Evolutionary conservation across 2,329 filamentous ascomycete species (phyloP).

Genomic region (Colletotrichum kahawae): DNA sequence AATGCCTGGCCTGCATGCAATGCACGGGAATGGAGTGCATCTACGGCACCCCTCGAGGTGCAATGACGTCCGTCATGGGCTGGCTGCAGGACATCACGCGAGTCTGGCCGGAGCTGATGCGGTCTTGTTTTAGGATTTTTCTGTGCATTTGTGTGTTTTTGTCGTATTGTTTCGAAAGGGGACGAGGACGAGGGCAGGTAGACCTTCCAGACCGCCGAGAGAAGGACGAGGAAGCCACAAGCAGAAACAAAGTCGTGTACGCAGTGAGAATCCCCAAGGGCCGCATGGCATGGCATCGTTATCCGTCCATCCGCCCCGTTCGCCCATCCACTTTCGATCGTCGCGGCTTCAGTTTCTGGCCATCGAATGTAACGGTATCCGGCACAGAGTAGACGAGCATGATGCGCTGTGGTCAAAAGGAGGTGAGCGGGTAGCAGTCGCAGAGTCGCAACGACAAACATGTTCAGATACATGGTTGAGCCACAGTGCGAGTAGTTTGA

Average conservation of each 20-base stretch:
- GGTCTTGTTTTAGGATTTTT: not conserved
- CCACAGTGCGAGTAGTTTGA: not conserved
- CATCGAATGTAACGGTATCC: slow-evolving; percentile 17
- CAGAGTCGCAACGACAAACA: not conserved
- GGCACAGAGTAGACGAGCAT: not conserved
- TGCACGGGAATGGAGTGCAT: slow-evolving; percentile 17
- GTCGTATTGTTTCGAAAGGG: not conserved
- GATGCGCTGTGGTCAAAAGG: not conserved
- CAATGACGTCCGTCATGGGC: slow-evolving; percentile 13
- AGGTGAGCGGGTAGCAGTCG: not conserved
- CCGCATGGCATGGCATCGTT: not conserved
- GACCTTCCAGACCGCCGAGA: not conserved
- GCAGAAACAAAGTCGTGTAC: not conserved
- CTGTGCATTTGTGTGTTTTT: not conserved
- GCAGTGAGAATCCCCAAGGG: not conserved
- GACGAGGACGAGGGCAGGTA: too few species aligned
- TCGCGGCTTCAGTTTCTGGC: not conserved
- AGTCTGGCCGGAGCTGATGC: not conserved
- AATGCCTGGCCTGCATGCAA: slow-evolving; percentile 10
- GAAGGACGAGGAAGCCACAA: not conserved
- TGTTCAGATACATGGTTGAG: not conserved
- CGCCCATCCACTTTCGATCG: slow-evolving; percentile 11
- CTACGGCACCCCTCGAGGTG: slow-evolving; percentile 10
- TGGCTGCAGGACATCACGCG: slow-evolving; percentile 15
- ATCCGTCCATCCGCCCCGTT: not conserved